phyloP scores from a whole-genome alignment of 352 stramenopile species.

The Pythium scleroteichum region DNA sequence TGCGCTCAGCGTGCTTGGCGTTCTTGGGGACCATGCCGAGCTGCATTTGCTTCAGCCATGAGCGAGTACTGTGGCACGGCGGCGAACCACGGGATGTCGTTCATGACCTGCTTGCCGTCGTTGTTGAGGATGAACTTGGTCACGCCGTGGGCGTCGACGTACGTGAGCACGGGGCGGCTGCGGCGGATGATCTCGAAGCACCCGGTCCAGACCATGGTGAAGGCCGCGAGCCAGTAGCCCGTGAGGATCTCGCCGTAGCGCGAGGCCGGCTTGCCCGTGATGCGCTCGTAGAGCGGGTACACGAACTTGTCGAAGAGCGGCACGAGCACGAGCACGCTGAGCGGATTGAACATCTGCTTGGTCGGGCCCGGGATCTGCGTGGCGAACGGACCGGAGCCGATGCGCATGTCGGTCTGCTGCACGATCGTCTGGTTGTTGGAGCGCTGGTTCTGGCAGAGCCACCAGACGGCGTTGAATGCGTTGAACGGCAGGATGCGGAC shows the following conservation, averaged over 20 bases:
- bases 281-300: constrained; percentile 19
- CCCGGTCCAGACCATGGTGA: constrained; percentile 28
- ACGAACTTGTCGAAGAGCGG: constrained; percentile 20
- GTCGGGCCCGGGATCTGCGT: constrained; percentile 32
- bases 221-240: constrained; percentile 16
- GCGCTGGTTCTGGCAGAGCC: constrained; percentile 35
- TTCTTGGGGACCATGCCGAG: constrained; percentile 17
- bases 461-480: constrained; percentile 42
- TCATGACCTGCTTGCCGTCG: constrained; percentile 27
- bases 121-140: constrained; percentile 24
- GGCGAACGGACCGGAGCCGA: constrained; percentile 15
- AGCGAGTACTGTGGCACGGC: constrained; percentile 49
- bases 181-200: constrained; percentile 25
- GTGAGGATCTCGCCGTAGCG: constrained; percentile 24
- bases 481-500: constrained; percentile 53
- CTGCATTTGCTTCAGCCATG: constrained; percentile 32
- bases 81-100: constrained; percentile 37
- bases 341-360: constrained; percentile 34
- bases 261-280: constrained; percentile 17
- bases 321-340: constrained; percentile 25
- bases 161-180: constrained; percentile 22
- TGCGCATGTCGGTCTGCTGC: constrained; percentile 36
- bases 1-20: neutral
- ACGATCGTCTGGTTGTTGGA: constrained; percentile 40
- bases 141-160: constrained; percentile 13